Conservation (phyloP, 805 yeast genomes). For the Zygoascus ofunaensis region DNA sequence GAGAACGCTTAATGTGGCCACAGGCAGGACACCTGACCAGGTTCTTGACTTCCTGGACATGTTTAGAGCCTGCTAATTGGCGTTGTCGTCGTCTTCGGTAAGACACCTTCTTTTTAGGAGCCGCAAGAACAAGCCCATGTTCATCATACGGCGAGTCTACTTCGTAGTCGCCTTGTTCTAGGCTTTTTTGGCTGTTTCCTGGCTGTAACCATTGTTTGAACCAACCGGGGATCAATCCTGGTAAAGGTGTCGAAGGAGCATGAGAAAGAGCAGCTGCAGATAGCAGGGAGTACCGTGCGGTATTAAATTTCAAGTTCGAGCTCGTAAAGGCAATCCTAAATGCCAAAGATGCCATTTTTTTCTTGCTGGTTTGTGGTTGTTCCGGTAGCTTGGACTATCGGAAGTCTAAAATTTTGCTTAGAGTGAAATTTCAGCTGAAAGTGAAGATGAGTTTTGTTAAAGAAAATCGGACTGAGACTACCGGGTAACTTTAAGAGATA, state of each 20-base stretch:
- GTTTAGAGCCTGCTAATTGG: slow-evolving; percentile 73
- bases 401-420: too few species aligned
- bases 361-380: too few species aligned
- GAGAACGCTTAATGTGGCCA: slow-evolving; percentile 84
- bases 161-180: background rate
- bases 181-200: background rate
- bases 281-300: too few species aligned
- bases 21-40: slow-evolving; percentile 91
- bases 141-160: slow-evolving; percentile 25
- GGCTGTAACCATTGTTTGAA: background rate
- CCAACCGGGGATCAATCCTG: background rate
- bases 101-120: slow-evolving; percentile 88
- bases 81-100: slow-evolving; percentile 78
- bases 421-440: too few species aligned
- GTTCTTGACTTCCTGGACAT: slow-evolving; percentile 62
- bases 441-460: too few species aligned
- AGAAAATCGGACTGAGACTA: too few species aligned
- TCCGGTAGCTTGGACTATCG: too few species aligned
- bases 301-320: too few species aligned
- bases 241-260: background rate
- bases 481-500: too few species aligned
- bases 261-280: too few species aligned
- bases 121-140: slow-evolving; percentile 76
- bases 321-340: too few species aligned
- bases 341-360: too few species aligned